Evolutionary conservation across 2,329 filamentous ascomycete genomes (phyloP).

Genomic region (Fusarium sp.): DNA sequence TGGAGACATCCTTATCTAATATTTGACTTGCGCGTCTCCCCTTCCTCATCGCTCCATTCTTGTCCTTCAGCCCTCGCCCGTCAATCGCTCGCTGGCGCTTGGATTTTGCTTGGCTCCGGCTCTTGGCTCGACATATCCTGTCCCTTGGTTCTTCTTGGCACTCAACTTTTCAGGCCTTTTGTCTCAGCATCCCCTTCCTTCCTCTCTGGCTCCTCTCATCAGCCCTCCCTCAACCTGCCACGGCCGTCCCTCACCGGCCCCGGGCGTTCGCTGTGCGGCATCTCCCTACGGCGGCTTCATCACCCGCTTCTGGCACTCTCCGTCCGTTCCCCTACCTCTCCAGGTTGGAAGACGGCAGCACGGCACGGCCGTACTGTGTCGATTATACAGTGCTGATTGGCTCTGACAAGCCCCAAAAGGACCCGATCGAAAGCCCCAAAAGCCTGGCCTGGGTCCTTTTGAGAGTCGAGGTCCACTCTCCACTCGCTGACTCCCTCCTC

Average conservation of each 20-base stretch:
- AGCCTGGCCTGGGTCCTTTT: conserved; percentile 38
- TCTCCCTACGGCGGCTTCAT: not conserved
- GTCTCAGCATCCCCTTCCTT: conserved; percentile 31
- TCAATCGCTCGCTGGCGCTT: conserved; percentile 22
- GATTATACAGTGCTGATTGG: conserved; percentile 28
- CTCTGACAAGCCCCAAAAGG: conserved; percentile 18
- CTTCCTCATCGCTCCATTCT: conserved; percentile 2
- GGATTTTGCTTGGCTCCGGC: conserved; percentile 30
- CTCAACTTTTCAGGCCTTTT: conserved; percentile 18
- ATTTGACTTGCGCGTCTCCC: conserved; percentile 6
- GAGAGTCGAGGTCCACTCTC: conserved; percentile 34
- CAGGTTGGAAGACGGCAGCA: conserved; percentile 7
- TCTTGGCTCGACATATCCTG: conserved; percentile 36
- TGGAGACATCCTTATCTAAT: conserved; percentile 2
- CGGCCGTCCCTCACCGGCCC: conserved; percentile 6
- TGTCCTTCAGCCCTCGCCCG: conserved; percentile 3
- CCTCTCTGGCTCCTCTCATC: conserved; percentile 6
- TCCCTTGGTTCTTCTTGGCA: conserved; percentile 36
- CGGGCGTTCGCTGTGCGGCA: conserved; percentile 18
- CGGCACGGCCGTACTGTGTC: conserved; percentile 31
- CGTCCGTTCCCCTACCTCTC: conserved; percentile 3
- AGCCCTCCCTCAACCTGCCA: conserved; percentile 21
- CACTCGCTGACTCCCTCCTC: conserved; percentile 28
- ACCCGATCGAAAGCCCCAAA: conserved; percentile 33
- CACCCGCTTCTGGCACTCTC: conserved; percentile 10